Percentiles rank a stretch among this genome's conserved stretches.
Conservation (phyloP, 1,284 basidiomycete species). For the Pseudozyma pruni region DNA sequence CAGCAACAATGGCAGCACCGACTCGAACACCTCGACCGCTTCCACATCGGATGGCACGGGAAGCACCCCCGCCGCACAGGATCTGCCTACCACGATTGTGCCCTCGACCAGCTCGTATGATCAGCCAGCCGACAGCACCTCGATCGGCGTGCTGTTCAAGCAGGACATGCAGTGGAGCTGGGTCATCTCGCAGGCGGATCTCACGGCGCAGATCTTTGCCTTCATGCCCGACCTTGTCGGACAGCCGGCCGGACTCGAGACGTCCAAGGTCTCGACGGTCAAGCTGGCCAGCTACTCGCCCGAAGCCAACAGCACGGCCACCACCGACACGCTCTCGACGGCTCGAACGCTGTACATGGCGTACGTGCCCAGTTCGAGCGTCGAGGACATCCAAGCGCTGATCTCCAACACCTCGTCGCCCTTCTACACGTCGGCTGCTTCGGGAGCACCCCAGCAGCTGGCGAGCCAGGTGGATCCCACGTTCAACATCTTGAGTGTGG, state of each 20-base stretch:
- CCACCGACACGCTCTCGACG: constrained; percentile 10
- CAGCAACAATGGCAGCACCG: constrained; percentile 9
- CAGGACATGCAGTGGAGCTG: constrained; percentile 58
- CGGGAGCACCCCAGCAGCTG: constrained; percentile 54
- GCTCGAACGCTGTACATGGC: constrained; percentile 59
- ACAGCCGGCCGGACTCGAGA: constrained; percentile 25
- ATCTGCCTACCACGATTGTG: constrained; percentile 47
- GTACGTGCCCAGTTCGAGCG: constrained; percentile 48
- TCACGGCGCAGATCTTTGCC: constrained; percentile 65
- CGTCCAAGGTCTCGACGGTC: constrained; percentile 50
- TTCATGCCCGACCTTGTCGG: constrained; percentile 63
- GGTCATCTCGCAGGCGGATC: constrained; percentile 56
- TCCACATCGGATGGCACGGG: neutral
- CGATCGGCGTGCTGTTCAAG: constrained; percentile 60
- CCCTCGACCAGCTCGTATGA: constrained; percentile 35
- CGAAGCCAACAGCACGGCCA: constrained; percentile 10
- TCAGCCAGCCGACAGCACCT: constrained; percentile 46
- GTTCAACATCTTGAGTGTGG: constrained; percentile 51
- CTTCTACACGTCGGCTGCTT: constrained; percentile 52
- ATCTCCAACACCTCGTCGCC: constrained; percentile 46
- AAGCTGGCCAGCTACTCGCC: constrained; percentile 49
- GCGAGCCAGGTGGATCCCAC: constrained; percentile 57
- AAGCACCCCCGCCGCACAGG: constrained; percentile 8
- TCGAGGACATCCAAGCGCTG: constrained; percentile 37
- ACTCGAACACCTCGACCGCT: constrained; percentile 8